Percentiles rank a stretch among this genome's conserved stretches.
Conservation (phyloP, 306 rosid species). For the Nissolia schottii region DNA sequence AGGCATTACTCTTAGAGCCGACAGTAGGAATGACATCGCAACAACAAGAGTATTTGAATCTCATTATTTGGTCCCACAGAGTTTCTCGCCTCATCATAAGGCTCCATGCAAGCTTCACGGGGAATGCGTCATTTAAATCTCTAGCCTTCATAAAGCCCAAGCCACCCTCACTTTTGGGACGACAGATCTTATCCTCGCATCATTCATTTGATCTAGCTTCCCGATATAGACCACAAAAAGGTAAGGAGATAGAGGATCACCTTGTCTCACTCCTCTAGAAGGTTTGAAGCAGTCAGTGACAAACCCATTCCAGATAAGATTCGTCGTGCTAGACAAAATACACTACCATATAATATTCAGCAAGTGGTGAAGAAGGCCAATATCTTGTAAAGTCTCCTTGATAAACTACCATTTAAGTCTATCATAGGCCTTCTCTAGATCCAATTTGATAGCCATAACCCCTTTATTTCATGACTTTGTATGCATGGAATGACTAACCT, state of each 20-base stretch:
- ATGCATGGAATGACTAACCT: background rate
- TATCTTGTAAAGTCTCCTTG: background rate
- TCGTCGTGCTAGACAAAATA: background rate
- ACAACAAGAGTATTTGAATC: too few relatives aligned
- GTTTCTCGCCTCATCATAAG: too few relatives aligned
- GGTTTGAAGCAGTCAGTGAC: background rate
- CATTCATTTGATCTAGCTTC: background rate
- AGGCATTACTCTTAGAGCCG: too few relatives aligned
- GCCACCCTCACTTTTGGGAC: too few relatives aligned
- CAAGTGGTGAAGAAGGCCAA: too few relatives aligned
- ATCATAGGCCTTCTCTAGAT: background rate
- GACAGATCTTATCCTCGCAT: too few relatives aligned
- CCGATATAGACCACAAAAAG: background rate
- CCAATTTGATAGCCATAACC: background rate
- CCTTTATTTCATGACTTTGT: background rate
- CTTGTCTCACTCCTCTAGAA: background rate
- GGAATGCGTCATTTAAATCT: too few relatives aligned
- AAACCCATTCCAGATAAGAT: background rate
- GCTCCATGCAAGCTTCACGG: too few relatives aligned
- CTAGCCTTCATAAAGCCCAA: too few relatives aligned
- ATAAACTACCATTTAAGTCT: background rate
- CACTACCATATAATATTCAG: background rate
- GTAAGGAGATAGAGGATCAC: background rate
- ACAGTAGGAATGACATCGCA: too few relatives aligned
- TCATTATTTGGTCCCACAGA: too few relatives aligned